Evolutionary conservation across 495 filamentous ascomycete species (phyloP), one percentile per base, ranked within the genome.

Genomic region (Podospora pseudopauciseta): DNA sequence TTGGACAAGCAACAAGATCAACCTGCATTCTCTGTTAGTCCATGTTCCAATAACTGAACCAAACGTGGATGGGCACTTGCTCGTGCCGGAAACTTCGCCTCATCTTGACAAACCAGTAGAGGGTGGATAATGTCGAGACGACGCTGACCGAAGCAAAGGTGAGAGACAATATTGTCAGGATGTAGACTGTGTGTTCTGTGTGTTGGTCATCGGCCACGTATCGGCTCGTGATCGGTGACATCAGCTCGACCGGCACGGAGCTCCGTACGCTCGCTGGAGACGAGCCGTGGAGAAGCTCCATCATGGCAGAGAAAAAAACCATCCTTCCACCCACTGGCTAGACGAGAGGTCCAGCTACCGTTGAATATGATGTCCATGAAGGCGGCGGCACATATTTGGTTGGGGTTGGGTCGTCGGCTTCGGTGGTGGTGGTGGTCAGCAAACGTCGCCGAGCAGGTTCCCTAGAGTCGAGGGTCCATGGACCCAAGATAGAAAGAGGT

Each of bases 91-190:
- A 93, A 59, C 80, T 86, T 73, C 88, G 84, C 71, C 86, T 83
- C 90, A 93, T 93, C 71, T 85, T 85, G 56, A 85, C 78, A 77
- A 93, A 91, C 89, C 89, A 92, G 76, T 90, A 92, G 63, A 89
- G 80, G 20, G 87, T 78, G 56, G 81, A 72, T 5, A 87, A 66
- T 0, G 82, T 81, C 16, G 82, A 77, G 9, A 84, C 19, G 27
- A 90, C 74, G 68, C 86, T 89, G 75, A 89, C 69, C 0, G 80
- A 74, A 23, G 82, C 74, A 26, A 84, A 70, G 9, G 72, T 57
- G 49, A 77, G 72, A n/a, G 72, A 72, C 6, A 78, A 44, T n/a
- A 74, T 70, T 0, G 66, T 65, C 23, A 79, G 58, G 53, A 71
- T 28, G n/a, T 62, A 34, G 63, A 71, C 54, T 0, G 54, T 64